Conservation (phyloP, 2,329 filamentous ascomycete genomes). For the Fusarium pseudograminearum region DNA sequence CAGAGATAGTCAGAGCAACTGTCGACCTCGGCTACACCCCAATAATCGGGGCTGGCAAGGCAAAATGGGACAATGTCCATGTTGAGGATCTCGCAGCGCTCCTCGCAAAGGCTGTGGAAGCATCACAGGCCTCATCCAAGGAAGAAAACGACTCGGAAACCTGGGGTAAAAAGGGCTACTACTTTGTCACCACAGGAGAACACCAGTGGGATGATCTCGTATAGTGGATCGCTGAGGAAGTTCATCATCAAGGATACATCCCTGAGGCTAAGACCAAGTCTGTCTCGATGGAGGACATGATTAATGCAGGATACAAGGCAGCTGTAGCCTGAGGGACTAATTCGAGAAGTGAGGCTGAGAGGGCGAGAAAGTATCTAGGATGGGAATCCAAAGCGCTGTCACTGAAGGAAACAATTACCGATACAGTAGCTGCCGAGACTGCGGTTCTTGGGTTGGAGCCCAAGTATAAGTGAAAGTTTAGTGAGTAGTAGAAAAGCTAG, state of each 20-base stretch:
- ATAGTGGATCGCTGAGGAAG: slow-evolving; percentile 66
- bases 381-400: slow-evolving; percentile 56
- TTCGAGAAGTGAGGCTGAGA: slow-evolving; percentile 57
- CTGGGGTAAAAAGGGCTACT: slow-evolving; percentile 74
- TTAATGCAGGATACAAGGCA: slow-evolving; percentile 42
- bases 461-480: slow-evolving; percentile 36
- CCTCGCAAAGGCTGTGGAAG: slow-evolving; percentile 59
- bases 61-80: slow-evolving; percentile 66
- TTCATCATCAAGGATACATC: slow-evolving; percentile 50
- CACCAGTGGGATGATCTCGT: slow-evolving; percentile 73
- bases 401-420: slow-evolving; percentile 56
- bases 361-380: slow-evolving; percentile 60
- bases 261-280: slow-evolving; percentile 47
- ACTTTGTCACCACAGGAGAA: slow-evolving; percentile 66
- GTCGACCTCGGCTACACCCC: slow-evolving; percentile 60
- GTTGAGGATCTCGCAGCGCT: slow-evolving; percentile 61
- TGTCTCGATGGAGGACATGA: slow-evolving; percentile 48
- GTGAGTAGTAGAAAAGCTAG: too few species aligned
- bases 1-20: slow-evolving; percentile 55
- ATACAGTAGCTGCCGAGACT: slow-evolving; percentile 55
- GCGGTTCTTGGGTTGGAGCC: slow-evolving; percentile 53
- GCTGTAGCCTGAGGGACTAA: slow-evolving; percentile 55
- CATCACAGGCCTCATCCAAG: slow-evolving; percentile 67
- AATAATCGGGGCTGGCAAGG: slow-evolving; percentile 57
- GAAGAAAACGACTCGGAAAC: slow-evolving; percentile 67